Percentiles rank a stretch among this genome's conserved stretches.
These are phyloP conservation scores for Xerocomellus amylosporus DNA, from an alignment of 768 basidiomycete genomes.

Conservation along the genomic window DNA sequence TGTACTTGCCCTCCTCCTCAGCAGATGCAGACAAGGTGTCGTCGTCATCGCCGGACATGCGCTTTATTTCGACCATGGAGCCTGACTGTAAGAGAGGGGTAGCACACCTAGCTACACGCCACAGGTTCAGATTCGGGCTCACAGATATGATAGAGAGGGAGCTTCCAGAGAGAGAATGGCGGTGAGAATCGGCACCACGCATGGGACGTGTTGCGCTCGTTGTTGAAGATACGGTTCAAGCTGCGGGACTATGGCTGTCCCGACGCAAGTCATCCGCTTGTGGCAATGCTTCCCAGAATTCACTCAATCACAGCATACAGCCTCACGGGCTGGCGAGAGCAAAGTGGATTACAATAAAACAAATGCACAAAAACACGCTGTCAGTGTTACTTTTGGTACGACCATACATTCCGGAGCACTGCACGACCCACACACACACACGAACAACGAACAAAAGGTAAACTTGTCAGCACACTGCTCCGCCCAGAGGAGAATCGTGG, in stretches of 20 bases:
- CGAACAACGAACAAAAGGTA: neutral
- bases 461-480: slow-evolving; percentile 7
- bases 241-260: slow-evolving; percentile 8
- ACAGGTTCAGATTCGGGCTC: slow-evolving; percentile 18
- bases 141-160: slow-evolving; percentile 49
- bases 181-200: slow-evolving; percentile 19
- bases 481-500: neutral
- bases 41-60: slow-evolving; percentile 26
- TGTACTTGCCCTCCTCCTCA: slow-evolving; percentile 60
- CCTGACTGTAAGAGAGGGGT: slow-evolving; percentile 33
- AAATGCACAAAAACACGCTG: slow-evolving; percentile 12
- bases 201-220: slow-evolving; percentile 11
- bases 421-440: slow-evolving; percentile 8
- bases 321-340: neutral
- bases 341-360: slow-evolving; percentile 18
- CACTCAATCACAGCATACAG: neutral
- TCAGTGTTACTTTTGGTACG: slow-evolving; percentile 78
- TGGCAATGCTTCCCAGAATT: slow-evolving; percentile 12
- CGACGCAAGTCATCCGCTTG: slow-evolving; percentile 18
- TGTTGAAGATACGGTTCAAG: neutral
- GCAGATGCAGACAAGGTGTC: slow-evolving; percentile 6
- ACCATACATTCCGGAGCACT: slow-evolving; percentile 98
- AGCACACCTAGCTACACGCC: slow-evolving; percentile 3
- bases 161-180: slow-evolving; percentile 41
- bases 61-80: slow-evolving; percentile 79